Base-by-base conservation (phyloP, 2,329 filamentous ascomycete species). In the Colletotrichum sp. region DNA sequence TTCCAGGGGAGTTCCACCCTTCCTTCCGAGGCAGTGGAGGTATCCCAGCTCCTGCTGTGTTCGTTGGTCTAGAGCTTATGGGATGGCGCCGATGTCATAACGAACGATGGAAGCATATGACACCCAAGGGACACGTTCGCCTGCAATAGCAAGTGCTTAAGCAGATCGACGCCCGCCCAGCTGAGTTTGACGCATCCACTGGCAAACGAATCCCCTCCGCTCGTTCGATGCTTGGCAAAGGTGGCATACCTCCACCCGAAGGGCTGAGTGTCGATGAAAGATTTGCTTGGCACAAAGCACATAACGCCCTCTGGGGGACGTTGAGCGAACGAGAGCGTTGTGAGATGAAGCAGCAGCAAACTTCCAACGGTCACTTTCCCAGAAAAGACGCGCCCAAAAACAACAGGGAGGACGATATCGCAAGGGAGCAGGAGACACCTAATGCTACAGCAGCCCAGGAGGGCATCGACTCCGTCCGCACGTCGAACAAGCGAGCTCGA, bases 151-250 rank as follows among this genome's bases (percentile, higher is more conserved):
- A 52, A 24, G 43, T 52, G n/a, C 43, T 52, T 0, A 21, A 7
- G 0, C 9, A 52, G 43, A 21, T 52, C n/a, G n/a, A 52, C 0
- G 43, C 2, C 43, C 10, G 43, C 10, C n/a, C n/a, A 52, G 0
- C n/a, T 5, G n/a, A 52, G 10, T 52, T 6, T 6, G 38, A 10
- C 38, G 38, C 38, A 48, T 48, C 18, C 1, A n/a, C 38, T 10
- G 9, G 18, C 5, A 48, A n/a, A 48, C 38, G 38, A 6, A n/a
- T 48, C 38, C 38, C 38, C 9, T n/a, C 18, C 9, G 9, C 18
- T n/a, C 18, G 38, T n/a, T 5, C 8, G 18, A 21, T 48, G 38
- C 18, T 48, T 10, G 43, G 43, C 5, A 52, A 13, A 21, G 43
- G 43, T 52, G 43, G 43, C 43, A 52, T 52, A 52, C n/a, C 0